Evolutionary conservation across 2,329 filamentous ascomycete species (phyloP).

Genomic region (Diaporthe destruens): DNA sequence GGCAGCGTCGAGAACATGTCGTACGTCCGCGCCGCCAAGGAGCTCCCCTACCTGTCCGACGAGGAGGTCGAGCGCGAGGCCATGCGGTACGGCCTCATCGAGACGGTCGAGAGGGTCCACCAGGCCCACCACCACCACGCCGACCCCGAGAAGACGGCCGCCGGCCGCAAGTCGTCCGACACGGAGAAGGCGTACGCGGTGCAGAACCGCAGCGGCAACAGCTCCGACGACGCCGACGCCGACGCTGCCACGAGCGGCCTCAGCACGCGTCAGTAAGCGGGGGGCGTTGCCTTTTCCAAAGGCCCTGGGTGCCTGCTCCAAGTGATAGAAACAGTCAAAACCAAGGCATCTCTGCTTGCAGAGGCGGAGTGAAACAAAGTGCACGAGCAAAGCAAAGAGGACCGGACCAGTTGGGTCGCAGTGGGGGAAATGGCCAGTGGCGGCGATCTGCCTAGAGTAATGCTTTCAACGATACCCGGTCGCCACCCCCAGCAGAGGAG

Average conservation of each 20-base stretch:
- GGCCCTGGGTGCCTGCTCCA: neutral
- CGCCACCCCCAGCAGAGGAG: slow-evolving; percentile 2
- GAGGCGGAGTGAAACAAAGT: neutral
- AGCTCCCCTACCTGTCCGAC: slow-evolving; percentile 65
- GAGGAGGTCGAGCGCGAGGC: slow-evolving; percentile 66
- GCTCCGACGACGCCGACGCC: slow-evolving; percentile 34
- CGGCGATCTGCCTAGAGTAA: slow-evolving; percentile 9
- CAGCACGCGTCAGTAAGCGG: neutral
- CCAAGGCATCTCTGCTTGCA: neutral
- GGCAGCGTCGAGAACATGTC: slow-evolving; percentile 69
- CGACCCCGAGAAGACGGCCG: slow-evolving; percentile 31
- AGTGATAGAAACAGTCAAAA: neutral
- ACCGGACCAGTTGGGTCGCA: neutral
- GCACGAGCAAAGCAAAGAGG: neutral
- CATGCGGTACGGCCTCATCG: slow-evolving; percentile 48
- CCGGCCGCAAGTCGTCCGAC: slow-evolving; percentile 26
- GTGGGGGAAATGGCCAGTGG: slow-evolving; percentile 1
- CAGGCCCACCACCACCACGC: slow-evolving; percentile 9
- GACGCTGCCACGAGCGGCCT: neutral
- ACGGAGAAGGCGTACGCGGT: slow-evolving; percentile 39
- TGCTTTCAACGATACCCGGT: slow-evolving; percentile 40
- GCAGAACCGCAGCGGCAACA: slow-evolving; percentile 32
- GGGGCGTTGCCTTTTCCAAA: no score
- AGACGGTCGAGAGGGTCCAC: slow-evolving; percentile 40
- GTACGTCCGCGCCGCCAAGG: slow-evolving; percentile 69